A percentile compares a stretch with the other conserved stretches of the same genome.
Conservation (phyloP, 2,329 filamentous ascomycete genomes). For the Xylariaceae sp. region DNA sequence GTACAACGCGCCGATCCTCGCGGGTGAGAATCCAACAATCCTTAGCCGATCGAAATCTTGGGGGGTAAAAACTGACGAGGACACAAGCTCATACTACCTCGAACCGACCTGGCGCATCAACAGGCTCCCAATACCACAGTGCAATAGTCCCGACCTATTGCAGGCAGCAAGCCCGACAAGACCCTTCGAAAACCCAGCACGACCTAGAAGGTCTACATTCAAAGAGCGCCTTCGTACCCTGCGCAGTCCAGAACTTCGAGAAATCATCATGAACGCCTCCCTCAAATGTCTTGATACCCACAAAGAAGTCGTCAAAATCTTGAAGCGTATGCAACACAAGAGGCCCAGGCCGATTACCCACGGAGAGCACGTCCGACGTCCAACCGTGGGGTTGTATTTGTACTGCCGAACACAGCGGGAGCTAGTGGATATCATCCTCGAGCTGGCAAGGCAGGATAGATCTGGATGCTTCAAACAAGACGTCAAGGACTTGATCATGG, state of each 20-base stretch:
- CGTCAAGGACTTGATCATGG: constrained; percentile 20
- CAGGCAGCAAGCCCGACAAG: not conserved
- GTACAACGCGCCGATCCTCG: constrained; percentile 23
- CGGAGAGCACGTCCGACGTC: constrained; percentile 13
- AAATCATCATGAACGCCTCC: constrained; percentile 29
- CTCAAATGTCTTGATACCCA: constrained; percentile 21
- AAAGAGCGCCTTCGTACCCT: constrained; percentile 8
- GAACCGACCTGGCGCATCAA: constrained; percentile 31
- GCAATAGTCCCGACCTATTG: not conserved
- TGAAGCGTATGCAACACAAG: constrained; percentile 26
- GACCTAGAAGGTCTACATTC: not conserved
- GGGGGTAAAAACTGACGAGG: not conserved
- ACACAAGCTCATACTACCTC: constrained; percentile 23
- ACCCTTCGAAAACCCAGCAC: not conserved
- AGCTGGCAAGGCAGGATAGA: constrained; percentile 16
- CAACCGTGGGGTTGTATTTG: constrained; percentile 24
- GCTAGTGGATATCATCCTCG: constrained; percentile 28
- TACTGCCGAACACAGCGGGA: constrained; percentile 29
- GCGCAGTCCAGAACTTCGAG: constrained; percentile 20
- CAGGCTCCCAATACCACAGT: constrained; percentile 10
- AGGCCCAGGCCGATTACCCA: constrained; percentile 14
- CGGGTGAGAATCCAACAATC: constrained; percentile 3
- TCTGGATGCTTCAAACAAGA: constrained; percentile 19
- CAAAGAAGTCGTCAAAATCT: constrained; percentile 20
- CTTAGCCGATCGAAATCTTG: too few species aligned